Base-by-base conservation (phyloP, 2,329 filamentous ascomycete genomes). In the Phyllosticta paracitricarpa region DNA sequence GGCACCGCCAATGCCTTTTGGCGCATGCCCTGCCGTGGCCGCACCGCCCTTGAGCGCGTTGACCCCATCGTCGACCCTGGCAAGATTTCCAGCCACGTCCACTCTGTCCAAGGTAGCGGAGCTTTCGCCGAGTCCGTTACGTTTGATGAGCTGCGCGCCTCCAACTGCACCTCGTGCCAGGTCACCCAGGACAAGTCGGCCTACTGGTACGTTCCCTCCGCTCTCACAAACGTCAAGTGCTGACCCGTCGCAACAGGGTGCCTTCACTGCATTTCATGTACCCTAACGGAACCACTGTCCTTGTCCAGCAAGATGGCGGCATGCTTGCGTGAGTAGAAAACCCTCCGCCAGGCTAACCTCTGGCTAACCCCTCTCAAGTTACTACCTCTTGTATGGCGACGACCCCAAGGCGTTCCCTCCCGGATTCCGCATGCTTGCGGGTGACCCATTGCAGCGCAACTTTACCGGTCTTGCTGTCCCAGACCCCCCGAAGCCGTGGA, bases 351-450 rank as follows among this genome's bases (percentile, higher is more conserved):
- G 26, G 56, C 10, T 73, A 72, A 30, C 76, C 79, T 63, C 75
- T 79, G 19, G 67, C 70, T 19, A 78, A 76, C 62, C 79, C 76
- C 25, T 17, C 12, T 55, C 9, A 35, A 63, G 70, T 17, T 97
- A 97, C 81, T 97, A 97, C 75, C 84, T 96, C 56, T 84, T 91
- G 10, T 85, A 88, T 69, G 81, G 84, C 54, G 86, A 86, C 62
- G 81, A 86, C 67, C 84, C 90, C 68, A 78, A 86, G 53, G 79
- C 88, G 9, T 92, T 91, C 78, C 89, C 89, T 14, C 70, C 80
- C 19, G 87, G 85, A 35, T 81, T 93, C 67, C 83, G 84, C 70
- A 89, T 93, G 78, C 70, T 93, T 62, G 83, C 81, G 63, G 89
- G 89, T 62, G 79, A 90, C 69, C 75, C 82, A 26, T 79, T 73